phyloP scores from a whole-genome alignment of 2,329 filamentous ascomycete genomes.

The Orbilia ellipsospora region DNA sequence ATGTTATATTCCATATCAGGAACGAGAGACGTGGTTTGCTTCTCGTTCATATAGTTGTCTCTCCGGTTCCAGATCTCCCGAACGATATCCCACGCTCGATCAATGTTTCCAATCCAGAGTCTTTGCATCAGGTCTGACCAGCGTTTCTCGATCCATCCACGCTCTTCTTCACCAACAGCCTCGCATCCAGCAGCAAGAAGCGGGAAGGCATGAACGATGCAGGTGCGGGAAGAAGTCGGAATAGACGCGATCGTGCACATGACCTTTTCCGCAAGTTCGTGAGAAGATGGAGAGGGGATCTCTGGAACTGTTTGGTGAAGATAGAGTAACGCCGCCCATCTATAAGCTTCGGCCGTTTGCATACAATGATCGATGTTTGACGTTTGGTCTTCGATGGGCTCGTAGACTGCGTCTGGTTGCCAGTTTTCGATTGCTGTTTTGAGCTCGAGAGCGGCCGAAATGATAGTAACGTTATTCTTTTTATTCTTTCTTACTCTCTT shows the following conservation, averaged over 20 bases:
- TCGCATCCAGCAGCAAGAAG: constrained; percentile 76
- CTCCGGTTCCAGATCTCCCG: constrained; percentile 75
- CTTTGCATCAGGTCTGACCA: constrained; percentile 72
- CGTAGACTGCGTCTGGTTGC: constrained; percentile 70
- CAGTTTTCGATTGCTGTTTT: constrained; percentile 72
- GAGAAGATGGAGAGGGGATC: constrained; percentile 70
- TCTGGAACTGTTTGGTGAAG: constrained; percentile 76
- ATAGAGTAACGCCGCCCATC: constrained; percentile 74
- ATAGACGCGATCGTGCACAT: constrained; percentile 73
- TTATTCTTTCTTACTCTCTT: constrained; percentile 69
- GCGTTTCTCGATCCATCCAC: constrained; percentile 72
- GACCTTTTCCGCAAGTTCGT: constrained; percentile 71
- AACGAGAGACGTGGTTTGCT: constrained; percentile 59
- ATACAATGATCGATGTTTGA: constrained; percentile 71
- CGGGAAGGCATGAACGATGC: constrained; percentile 77
- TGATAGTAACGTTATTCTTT: constrained; percentile 69
- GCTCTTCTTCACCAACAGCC: constrained; percentile 69
- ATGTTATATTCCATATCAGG: constrained; percentile 62
- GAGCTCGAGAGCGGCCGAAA: constrained; percentile 71
- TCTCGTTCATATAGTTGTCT: constrained; percentile 64
- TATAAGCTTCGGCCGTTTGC: constrained; percentile 74
- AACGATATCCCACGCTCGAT: constrained; percentile 73
- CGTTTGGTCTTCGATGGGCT: constrained; percentile 72
- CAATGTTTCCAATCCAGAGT: constrained; percentile 75
- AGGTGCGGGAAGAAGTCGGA: constrained; percentile 71